phyloP scores from a whole-genome alignment of 345 rosid species.

The Citrus glauca region DNA sequence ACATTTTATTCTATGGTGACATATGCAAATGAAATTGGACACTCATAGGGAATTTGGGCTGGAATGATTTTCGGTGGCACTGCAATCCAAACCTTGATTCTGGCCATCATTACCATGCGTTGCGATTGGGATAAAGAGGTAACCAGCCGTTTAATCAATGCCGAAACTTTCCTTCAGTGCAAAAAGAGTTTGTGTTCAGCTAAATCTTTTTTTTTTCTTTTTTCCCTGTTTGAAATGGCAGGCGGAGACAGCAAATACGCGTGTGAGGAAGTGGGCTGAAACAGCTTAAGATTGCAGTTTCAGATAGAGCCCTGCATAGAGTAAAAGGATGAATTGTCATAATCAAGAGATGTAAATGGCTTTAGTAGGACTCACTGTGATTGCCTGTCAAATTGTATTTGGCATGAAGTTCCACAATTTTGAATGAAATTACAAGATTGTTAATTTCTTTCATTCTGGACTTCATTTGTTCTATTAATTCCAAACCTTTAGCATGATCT shows the following conservation, averaged over 20 bases:
- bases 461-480: no score
- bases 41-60: constrained; percentile 73
- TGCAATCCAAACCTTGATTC: constrained; percentile 56
- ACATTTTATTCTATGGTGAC: neutral
- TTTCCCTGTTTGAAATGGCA: constrained; percentile 15
- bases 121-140: constrained; percentile 91
- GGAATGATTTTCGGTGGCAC: constrained; percentile 95
- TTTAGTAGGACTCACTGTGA: neutral
- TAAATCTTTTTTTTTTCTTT: neutral
- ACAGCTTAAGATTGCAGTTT: neutral
- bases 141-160: neutral
- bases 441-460: no score
- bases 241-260: constrained; percentile 65
- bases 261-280: constrained; percentile 57
- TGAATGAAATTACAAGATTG: neutral
- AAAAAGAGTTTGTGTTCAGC: neutral
- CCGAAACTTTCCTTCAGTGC: neutral
- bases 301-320: neutral
- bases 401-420: neutral
- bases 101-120: constrained; percentile 43
- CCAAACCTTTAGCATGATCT: no score
- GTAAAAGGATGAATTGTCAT: neutral
- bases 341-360: neutral
- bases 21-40: neutral
- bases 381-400: neutral